Base-by-base conservation (phyloP, 768 basidiomycete species). In the Calocera cornea region DNA sequence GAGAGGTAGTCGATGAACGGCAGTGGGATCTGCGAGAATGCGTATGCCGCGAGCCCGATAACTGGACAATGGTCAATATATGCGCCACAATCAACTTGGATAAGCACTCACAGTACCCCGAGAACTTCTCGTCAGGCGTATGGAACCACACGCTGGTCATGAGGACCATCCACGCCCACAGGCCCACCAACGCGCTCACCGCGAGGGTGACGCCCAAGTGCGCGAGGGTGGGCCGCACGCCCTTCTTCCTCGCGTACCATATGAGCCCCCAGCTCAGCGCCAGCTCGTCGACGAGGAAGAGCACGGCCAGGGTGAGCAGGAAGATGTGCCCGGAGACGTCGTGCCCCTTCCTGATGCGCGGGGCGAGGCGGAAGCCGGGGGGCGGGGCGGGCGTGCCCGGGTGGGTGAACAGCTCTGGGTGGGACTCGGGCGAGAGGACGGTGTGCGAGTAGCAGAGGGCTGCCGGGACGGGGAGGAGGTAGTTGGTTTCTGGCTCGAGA, bases 281-380 rank as follows among this genome's bases (percentile, higher is more conserved):
- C 34, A 95, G 75, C 75, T 93, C 89, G 73, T 92, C 86, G 10
- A 84, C 81, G 44, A 97, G 82, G 75, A 97, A 89, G 29, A 95
- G 79, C 16, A 82, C 78, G 16, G 87, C 81, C 79, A 95, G 83
- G 1, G 88, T 88, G 70, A 97, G 82, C 69, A 98, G 82, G 79
- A 97, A 97, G 34, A 93, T 80, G 74, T 97, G 95, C 7, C 95
- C 95, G 0, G 92, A 95, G 16, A 97, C 85, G 72, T 98, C 95
- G 74, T 97, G 93, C 0, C 95, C 95, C 44, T 81, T 83, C 65
- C 85, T 82, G 70, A 95, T 78, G 33, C 88, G 79, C 10, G 93
- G 90, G 14, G 71, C 54, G 5, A 73, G 49, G 41, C 41, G 40
- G 67, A 66, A 72, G 49, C 41, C 67, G 60, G 41, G 65, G 1